Conservation (phyloP, 148 eudicot genomes). For the Heliosperma pusillum region DNA sequence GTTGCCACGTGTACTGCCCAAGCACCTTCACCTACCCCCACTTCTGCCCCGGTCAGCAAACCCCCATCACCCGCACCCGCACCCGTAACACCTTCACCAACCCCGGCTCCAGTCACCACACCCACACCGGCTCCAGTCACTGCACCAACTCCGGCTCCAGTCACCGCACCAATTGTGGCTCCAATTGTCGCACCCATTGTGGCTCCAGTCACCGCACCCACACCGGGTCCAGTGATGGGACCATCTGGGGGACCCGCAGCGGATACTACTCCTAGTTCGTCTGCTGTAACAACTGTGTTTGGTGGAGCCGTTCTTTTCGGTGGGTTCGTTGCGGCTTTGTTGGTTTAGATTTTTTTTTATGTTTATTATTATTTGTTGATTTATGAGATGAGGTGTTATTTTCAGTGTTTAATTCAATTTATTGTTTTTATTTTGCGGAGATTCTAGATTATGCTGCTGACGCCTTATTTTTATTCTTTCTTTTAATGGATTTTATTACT, state of each 20-base stretch:
- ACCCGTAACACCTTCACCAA: conserved; percentile 16
- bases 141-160: conserved; percentile 10
- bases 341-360: conserved; percentile 19
- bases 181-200: not conserved
- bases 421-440: not conserved
- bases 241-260: not conserved
- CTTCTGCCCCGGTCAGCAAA: conserved; percentile 12
- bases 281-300: conserved; percentile 20
- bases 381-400: not conserved
- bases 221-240: not conserved
- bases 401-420: not conserved
- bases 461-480: not conserved
- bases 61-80: conserved; percentile 6
- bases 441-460: not conserved
- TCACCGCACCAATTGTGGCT: not conserved
- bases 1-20: conserved; percentile 39
- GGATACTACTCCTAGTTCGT: conserved; percentile 3
- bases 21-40: conserved; percentile 31
- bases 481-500: no score
- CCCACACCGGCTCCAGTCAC: conserved; percentile 14
- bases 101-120: conserved; percentile 13
- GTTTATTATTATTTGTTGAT: not conserved
- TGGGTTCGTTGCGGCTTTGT: conserved; percentile 26
- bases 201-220: not conserved
- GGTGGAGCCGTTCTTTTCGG: conserved; percentile 29